phyloP scores from a whole-genome alignment of 805 yeast genomes.

The Ogataea ganodermae region DNA sequence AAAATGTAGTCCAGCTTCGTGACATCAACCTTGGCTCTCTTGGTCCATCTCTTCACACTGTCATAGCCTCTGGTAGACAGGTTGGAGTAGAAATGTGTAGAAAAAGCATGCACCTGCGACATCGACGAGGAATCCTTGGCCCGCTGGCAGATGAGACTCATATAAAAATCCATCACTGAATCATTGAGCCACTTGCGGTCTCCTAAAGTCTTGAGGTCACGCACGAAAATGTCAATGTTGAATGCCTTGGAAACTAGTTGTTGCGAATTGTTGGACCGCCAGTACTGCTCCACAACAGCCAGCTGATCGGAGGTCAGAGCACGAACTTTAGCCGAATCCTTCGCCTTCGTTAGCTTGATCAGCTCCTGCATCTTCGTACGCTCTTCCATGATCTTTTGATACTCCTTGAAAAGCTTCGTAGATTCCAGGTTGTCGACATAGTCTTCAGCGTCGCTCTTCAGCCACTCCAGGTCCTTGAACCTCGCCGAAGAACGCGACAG shows the following conservation, averaged over 20 bases:
- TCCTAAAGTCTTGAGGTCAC: conserved; percentile 71
- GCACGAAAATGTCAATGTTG: conserved; percentile 59
- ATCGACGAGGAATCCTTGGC: conserved; percentile 25
- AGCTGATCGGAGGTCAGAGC: conserved; percentile 37
- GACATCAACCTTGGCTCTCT: conserved; percentile 68
- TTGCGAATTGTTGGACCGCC: conserved; percentile 32
- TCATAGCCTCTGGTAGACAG: conserved; percentile 70
- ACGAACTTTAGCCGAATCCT: conserved; percentile 35
- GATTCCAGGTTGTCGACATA: conserved; percentile 34
- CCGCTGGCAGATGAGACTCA: conserved; percentile 53
- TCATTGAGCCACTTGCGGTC: conserved; percentile 88
- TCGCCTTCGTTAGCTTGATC: conserved; percentile 38
- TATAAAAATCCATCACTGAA: conserved; percentile 81
- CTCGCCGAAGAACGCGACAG: conserved; percentile 26
- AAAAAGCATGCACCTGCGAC: conserved; percentile 64
- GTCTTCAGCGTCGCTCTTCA: conserved; percentile 34
- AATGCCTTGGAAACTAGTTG: conserved; percentile 37
- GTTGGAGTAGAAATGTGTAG: conserved; percentile 85
- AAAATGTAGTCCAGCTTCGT: conserved; percentile 64
- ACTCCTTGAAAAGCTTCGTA: conserved; percentile 39
- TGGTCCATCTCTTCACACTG: conserved; percentile 86
- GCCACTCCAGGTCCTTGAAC: conserved; percentile 35
- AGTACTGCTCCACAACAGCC: conserved; percentile 35
- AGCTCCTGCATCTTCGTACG: conserved; percentile 39
- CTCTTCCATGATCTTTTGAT: conserved; percentile 46